Base-by-base conservation (phyloP, 2,329 filamentous ascomycete species). In the Beauveria scarabaeidicola region DNA sequence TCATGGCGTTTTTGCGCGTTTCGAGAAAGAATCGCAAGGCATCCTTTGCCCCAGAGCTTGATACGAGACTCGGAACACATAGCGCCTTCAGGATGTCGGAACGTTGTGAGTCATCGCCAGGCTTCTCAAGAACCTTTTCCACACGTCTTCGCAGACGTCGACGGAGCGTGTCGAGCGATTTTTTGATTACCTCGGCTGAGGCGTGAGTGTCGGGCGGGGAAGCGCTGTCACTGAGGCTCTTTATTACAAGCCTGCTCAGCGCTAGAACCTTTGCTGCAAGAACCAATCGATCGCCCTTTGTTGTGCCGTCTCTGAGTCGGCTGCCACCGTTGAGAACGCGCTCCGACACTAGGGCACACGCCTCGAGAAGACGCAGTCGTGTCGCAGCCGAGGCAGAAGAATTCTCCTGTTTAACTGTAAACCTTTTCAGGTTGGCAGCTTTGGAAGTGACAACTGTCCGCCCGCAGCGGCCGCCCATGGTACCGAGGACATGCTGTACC, bases 11-110 rank as follows among this genome's bases (percentile, higher is more conserved):
- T 44, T 83, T 81, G 48, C 93, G 81, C 8, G 91, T 81, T 55
- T 85, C 81, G 53, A 95, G 80, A 66, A 97, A 93, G 72, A 94
- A 86, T 8, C 84, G 78, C 57, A 97, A 73, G 0, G 90, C 88
- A 69, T 96, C 91, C 60, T 83, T 85, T 0, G 90, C 85, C 0
- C 91, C 89, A 0, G 88, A 91, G 67, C 84, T 95, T 3, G 88
- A 91, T 1, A 86, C 84, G 54, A 97, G 78, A 62, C 90, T 91
- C 70, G 91, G 92, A 0, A 92, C 91, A 59, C 86, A 89, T 64
- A 97, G 78, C 0, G 87, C 85, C 65, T 90, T 87, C 13, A 93
- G 76, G 17, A 94, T 79, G 23, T 82, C 77, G 61, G 78, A 67
- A 61, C 78, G 66, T 65, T 79, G 64, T 62, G 71, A 62, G 68